These are phyloP conservation scores for Neurospora tetraspora DNA, from an alignment of 495 filamentous ascomycete genomes.

Conservation along the genomic window DNA sequence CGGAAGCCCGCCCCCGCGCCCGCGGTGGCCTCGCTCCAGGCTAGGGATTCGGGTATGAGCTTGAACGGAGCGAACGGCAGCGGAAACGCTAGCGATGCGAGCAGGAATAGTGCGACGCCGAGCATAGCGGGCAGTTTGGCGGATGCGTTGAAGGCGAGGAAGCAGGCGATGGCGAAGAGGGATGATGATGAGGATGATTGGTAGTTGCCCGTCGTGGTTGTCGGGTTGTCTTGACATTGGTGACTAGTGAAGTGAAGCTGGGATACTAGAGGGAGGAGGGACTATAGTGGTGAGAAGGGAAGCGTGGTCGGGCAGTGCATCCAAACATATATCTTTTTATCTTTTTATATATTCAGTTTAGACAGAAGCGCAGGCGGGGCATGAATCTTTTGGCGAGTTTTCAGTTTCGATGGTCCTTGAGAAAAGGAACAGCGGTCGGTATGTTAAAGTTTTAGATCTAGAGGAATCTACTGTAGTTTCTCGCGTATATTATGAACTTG, in stretches of 20 bases:
- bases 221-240: too few species aligned
- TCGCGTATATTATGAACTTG: neutral
- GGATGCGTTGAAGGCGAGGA: conserved; percentile 63
- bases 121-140: conserved; percentile 80
- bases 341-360: neutral
- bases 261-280: too few species aligned
- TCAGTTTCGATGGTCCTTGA: neutral
- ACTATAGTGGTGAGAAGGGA: neutral
- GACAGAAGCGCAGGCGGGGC: neutral
- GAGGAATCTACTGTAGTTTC: neutral
- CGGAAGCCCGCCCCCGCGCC: conserved; percentile 50
- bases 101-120: conserved; percentile 54
- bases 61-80: conserved; percentile 54
- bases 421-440: neutral
- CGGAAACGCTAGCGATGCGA: conserved; percentile 35
- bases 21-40: conserved; percentile 42
- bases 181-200: conserved; percentile 62
- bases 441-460: neutral
- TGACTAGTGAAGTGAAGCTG: neutral
- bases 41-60: conserved; percentile 63
- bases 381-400: neutral
- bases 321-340: neutral
- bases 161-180: conserved; percentile 54
- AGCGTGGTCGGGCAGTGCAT: neutral
- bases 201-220: conserved; percentile 23